Evolutionary conservation across 805 yeast species (phyloP).

Genomic region (Suhomyces sp.): DNA sequence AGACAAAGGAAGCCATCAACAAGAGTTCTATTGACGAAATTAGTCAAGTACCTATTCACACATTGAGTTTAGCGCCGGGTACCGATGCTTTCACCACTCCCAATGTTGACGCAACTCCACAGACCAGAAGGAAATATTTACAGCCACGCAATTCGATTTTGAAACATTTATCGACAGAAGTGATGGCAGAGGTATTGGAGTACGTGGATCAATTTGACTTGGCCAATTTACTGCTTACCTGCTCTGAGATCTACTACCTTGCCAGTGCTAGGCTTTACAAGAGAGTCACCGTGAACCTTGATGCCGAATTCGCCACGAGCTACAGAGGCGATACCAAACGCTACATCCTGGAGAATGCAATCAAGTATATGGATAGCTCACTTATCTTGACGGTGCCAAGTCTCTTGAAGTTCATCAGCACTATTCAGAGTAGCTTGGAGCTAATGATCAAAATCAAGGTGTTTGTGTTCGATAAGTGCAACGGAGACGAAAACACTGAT

Average conservation of each 20-base stretch:
- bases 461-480: slow-evolving; percentile 35
- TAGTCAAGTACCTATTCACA: background rate
- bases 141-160: slow-evolving; percentile 1
- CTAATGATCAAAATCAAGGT: slow-evolving; percentile 23
- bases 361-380: slow-evolving; percentile 29
- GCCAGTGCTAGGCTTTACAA: slow-evolving; percentile 26
- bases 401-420: slow-evolving; percentile 17
- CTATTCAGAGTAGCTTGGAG: slow-evolving; percentile 16
- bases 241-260: slow-evolving; percentile 18
- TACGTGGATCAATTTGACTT: slow-evolving; percentile 33
- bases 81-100: background rate
- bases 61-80: background rate
- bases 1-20: background rate
- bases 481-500: slow-evolving; percentile 9
- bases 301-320: slow-evolving; percentile 24
- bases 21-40: background rate
- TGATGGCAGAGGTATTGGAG: slow-evolving; percentile 16
- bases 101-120: background rate
- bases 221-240: slow-evolving; percentile 21
- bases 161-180: slow-evolving; percentile 10
- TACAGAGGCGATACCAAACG: slow-evolving; percentile 13
- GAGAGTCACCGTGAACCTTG: slow-evolving; percentile 28
- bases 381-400: slow-evolving; percentile 19
- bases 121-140: background rate
- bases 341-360: slow-evolving; percentile 27